Evolutionary conservation across 257 asterid genomes (phyloP).

Genomic region (Nicotiana undulata): DNA sequence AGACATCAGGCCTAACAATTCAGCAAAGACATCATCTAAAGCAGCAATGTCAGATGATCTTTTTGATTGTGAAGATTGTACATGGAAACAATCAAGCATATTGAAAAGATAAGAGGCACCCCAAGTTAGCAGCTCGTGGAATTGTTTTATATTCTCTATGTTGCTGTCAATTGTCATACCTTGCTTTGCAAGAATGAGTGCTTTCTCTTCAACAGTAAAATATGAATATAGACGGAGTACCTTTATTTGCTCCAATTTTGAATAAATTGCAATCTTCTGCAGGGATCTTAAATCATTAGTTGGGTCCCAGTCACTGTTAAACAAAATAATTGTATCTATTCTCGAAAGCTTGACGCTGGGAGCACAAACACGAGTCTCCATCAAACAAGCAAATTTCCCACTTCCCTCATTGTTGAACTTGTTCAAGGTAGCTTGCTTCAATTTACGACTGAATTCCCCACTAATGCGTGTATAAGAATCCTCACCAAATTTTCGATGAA

Average conservation of each 20-base stretch:
- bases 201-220: conserved; percentile 51
- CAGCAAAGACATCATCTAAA: conserved; percentile 44
- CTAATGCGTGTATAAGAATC: conserved; percentile 40
- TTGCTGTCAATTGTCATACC: conserved; percentile 33
- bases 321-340: conserved; percentile 39
- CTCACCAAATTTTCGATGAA: conserved; percentile 38
- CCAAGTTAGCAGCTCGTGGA: conserved; percentile 47
- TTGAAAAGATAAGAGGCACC: conserved; percentile 42
- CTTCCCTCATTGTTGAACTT: conserved; percentile 30
- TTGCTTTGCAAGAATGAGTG: conserved; percentile 45
- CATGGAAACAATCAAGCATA: conserved; percentile 28
- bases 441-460: conserved; percentile 16
- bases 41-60: conserved; percentile 19
- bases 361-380: conserved; percentile 49
- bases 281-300: conserved; percentile 48
- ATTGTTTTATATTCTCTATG: conserved; percentile 20
- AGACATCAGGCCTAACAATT: conserved; percentile 36
- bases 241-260: conserved; percentile 42
- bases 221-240: conserved; percentile 55
- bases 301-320: conserved; percentile 70
- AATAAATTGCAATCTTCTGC: conserved; percentile 37
- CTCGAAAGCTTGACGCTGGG: conserved; percentile 35
- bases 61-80: conserved; percentile 11
- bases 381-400: conserved; percentile 38
- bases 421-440: conserved; percentile 21